Base-by-base conservation (phyloP, 495 filamentous ascomycete genomes). In the Amniculicola lignicola region DNA sequence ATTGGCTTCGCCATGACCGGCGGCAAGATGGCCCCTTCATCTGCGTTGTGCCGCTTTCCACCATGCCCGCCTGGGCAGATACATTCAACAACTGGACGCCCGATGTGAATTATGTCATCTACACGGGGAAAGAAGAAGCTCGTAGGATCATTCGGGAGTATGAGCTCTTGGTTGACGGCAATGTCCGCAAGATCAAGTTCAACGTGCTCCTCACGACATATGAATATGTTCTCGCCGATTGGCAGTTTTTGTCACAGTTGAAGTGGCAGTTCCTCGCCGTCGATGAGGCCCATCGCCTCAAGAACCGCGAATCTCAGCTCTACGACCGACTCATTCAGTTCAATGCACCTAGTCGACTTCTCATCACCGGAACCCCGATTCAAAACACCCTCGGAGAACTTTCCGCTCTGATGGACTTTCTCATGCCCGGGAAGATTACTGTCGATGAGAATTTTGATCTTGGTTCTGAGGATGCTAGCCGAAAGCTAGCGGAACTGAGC, bases 191-290 rank as follows among this genome's bases (percentile, higher is more conserved):
- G 61, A 82, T 85, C 31, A 96, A 94, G 67, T 99, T 97, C 77
- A 90, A 97, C 65, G 90, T 93, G 5, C 75, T 99, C 16, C 80
- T 99, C 36, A 97, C 93, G 0, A 95, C 93, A 0, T 97, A 96
- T 67, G 93, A 99, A 69, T 96, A 94, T 66, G 89, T 95, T 43
- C 74, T 95, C 42, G 76, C 78, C 36, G 92, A 97, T 64, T 79
- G 82, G 15, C 72, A 82, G 12, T 90, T 90, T 65, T 73, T 98
- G 33, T 82, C 82, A 48, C 82, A 85, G 46, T 86, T 97, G 67
- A 96, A 92, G 64, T 99, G 94, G 93, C 94, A 96, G 69, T 94
- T 93, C 56, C 82, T 97, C 70, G 92, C 87, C 11, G 86, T 97
- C 25, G 93, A 99, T 63, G 93, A 99, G 73, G 93, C 93, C 18